A percentile compares a stretch with the other conserved stretches of the same genome.
Evolutionary conservation across 2,329 filamentous ascomycete species (phyloP).

Genomic region (Colletotrichum coccodes): DNA sequence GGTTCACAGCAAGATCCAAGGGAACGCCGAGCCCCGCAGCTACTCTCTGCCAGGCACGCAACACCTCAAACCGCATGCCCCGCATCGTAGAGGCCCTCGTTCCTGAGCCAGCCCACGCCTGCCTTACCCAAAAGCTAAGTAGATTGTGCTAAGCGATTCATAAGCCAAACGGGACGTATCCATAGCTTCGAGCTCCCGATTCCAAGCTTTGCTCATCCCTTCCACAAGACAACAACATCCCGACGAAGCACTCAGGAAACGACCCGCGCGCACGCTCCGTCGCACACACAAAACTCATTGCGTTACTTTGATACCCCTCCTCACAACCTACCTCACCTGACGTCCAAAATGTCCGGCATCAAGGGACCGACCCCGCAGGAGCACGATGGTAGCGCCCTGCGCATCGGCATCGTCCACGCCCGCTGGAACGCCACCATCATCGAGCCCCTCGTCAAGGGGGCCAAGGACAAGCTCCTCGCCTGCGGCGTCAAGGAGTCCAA

Average conservation of each 20-base stretch:
- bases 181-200: not conserved
- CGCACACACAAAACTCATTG: not conserved
- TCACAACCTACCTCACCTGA: constrained; percentile 36
- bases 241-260: too few species aligned
- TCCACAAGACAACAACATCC: not conserved
- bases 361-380: constrained; percentile 68
- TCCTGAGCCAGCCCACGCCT: constrained; percentile 12
- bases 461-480: constrained; percentile 79
- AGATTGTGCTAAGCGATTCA: not conserved
- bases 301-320: not conserved
- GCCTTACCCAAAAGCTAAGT: not conserved
- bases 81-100: constrained; percentile 30
- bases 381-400: constrained; percentile 77
- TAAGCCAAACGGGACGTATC: not conserved
- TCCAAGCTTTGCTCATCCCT: not conserved
- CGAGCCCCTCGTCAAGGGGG: constrained; percentile 82
- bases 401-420: constrained; percentile 94
- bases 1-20: constrained; percentile 13
- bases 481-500: constrained; percentile 88
- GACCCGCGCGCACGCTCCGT: not conserved
- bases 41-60: constrained; percentile 12
- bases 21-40: constrained; percentile 15
- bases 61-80: constrained; percentile 23
- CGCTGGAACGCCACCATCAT: constrained; percentile 95
- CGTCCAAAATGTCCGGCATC: constrained; percentile 56